phyloP scores from a whole-genome alignment of 2,329 filamentous ascomycete species.

The Tolypocladium sp. region DNA sequence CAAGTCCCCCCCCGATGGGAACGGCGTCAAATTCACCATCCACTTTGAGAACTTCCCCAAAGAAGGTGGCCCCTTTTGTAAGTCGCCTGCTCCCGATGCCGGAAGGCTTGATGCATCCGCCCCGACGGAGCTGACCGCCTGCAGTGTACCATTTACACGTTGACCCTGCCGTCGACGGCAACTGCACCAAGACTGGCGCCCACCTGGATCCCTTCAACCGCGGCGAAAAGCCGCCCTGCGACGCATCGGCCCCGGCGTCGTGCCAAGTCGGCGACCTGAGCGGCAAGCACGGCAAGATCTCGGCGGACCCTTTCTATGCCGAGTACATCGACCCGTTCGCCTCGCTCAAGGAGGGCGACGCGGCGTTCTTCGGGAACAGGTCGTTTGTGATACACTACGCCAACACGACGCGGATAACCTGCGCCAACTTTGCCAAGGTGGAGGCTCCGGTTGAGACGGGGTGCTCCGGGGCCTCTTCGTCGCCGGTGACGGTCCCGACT shows the following conservation, averaged over 20 bases:
- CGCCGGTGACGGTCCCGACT: background rate
- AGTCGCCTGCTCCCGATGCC: conserved; percentile 15
- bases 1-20: conserved; percentile 34
- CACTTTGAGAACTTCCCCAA: conserved; percentile 50
- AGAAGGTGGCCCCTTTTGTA: conserved; percentile 51
- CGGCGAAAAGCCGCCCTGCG: conserved; percentile 53
- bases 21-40: conserved; percentile 46
- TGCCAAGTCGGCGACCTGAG: conserved; percentile 72
- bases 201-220: conserved; percentile 66
- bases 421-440: conserved; percentile 47
- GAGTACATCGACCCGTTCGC: conserved; percentile 48
- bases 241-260: conserved; percentile 43
- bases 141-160: conserved; percentile 67
- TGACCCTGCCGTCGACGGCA: conserved; percentile 51
- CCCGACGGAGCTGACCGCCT: background rate
- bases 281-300: conserved; percentile 62
- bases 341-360: conserved; percentile 40
- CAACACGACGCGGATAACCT: conserved; percentile 56
- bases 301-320: conserved; percentile 35
- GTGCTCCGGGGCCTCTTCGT: background rate
- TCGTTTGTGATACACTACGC: conserved; percentile 55
- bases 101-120: background rate
- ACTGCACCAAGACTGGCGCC: conserved; percentile 58
- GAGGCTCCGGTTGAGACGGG: background rate
- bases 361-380: conserved; percentile 55